phyloP scores from a whole-genome alignment of 1,284 basidiomycete genomes.

The Hemileia vastatrix region DNA sequence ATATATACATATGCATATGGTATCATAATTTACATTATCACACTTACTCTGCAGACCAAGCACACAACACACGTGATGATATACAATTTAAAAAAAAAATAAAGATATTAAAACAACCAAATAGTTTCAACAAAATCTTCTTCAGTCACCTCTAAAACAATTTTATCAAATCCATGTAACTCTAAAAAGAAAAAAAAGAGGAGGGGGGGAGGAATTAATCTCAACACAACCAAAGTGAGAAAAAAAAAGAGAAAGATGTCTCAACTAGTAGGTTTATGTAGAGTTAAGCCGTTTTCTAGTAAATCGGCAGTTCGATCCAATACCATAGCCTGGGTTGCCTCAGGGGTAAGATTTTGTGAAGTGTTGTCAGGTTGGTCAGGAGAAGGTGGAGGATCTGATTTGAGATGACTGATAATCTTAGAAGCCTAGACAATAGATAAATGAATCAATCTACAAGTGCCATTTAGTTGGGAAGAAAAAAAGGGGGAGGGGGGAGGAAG shows the following conservation, averaged over 20 bases:
- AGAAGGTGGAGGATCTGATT: neutral
- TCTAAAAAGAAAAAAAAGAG: constrained; percentile 23
- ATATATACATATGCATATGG: too few relatives aligned
- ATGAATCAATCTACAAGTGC: too few relatives aligned
- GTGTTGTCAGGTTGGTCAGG: neutral
- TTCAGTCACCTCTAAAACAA: constrained; percentile 34
- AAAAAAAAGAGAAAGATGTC: neutral
- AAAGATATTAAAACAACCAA: constrained; percentile 38
- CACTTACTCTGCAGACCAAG: too few relatives aligned
- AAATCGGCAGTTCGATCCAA: constrained; percentile 32
- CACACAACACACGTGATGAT: too few relatives aligned
- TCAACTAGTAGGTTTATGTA: constrained; percentile 31
- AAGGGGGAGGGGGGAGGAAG: too few relatives aligned
- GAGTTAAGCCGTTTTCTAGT: constrained; percentile 18
- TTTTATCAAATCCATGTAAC: constrained; percentile 30
- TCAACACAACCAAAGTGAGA: neutral
- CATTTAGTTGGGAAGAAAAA: too few relatives aligned
- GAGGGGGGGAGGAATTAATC: neutral
- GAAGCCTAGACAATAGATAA: too few relatives aligned
- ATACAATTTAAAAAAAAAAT: too few relatives aligned
- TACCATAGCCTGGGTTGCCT: constrained; percentile 26
- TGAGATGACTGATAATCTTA: neutral
- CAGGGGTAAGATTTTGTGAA: neutral
- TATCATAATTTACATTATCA: too few relatives aligned
- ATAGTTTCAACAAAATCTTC: constrained; percentile 33